These are phyloP conservation scores for Croton laevigatus DNA, from an alignment of 441 rosid genomes.

Conservation along the genomic window DNA sequence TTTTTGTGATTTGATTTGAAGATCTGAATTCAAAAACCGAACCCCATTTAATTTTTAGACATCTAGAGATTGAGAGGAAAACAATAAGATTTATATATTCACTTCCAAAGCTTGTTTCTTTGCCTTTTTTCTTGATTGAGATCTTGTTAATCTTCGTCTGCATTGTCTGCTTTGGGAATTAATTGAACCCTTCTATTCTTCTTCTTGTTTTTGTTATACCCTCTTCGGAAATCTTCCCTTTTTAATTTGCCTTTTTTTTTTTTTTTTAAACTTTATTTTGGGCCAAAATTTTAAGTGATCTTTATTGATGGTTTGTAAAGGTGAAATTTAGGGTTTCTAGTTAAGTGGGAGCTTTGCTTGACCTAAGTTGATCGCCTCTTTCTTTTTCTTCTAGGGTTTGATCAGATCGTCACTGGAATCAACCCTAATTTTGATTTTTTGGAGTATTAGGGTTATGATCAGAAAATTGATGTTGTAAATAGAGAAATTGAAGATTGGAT, in stretches of 20 bases:
- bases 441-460: conserved; percentile 41
- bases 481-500: conserved; percentile 25
- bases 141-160: conserved; percentile 29
- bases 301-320: conserved; percentile 19
- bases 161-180: conserved; percentile 26
- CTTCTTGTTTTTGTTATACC: neutral
- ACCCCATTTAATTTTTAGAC: conserved; percentile 18
- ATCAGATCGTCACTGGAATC: conserved; percentile 45
- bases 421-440: conserved; percentile 44
- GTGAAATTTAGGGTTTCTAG: conserved; percentile 24
- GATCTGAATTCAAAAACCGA: conserved; percentile 16
- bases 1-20: conserved; percentile 13
- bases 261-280: conserved; percentile 8
- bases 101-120: conserved; percentile 14
- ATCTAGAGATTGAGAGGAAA: neutral
- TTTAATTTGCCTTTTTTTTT: too few relatives aligned
- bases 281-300: conserved; percentile 13
- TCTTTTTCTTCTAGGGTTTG: conserved; percentile 45
- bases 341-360: conserved; percentile 29
- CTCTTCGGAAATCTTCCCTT: conserved; percentile 7
- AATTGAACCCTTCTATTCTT: conserved; percentile 7
- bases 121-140: conserved; percentile 21
- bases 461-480: conserved; percentile 25
- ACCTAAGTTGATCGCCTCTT: conserved; percentile 17
- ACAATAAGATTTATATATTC: neutral